Percentiles rank a stretch among this genome's conserved stretches.
These are phyloP conservation scores for Arabidopsis thaliana DNA, from an alignment of 345 rosid genomes.

Conservation along the genomic window TAIR10.1 NC_003075.7:17186501-17187000, in stretches of 20 bases:
- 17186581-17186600: neutral
- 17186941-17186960: neutral
- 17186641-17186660: neutral
- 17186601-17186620: neutral
- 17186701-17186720: neutral
- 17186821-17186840: constrained; percentile 8
- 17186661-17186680: neutral
- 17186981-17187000: too few relatives aligned
- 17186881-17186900: neutral
- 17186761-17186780: neutral
- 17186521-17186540: neutral
- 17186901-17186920: neutral
- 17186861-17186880: neutral
- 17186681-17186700: neutral
- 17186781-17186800: constrained; percentile 1
- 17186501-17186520: neutral
- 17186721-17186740: neutral
- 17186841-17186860: too few relatives aligned
- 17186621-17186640: neutral
- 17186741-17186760: neutral
- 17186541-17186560: neutral
- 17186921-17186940: neutral
- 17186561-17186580: neutral
- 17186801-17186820: neutral
- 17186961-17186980: too few relatives aligned